These are phyloP conservation scores for Penicillium subrubescens DNA, from an alignment of 495 filamentous ascomycete genomes.

Conservation along the genomic window DNA sequence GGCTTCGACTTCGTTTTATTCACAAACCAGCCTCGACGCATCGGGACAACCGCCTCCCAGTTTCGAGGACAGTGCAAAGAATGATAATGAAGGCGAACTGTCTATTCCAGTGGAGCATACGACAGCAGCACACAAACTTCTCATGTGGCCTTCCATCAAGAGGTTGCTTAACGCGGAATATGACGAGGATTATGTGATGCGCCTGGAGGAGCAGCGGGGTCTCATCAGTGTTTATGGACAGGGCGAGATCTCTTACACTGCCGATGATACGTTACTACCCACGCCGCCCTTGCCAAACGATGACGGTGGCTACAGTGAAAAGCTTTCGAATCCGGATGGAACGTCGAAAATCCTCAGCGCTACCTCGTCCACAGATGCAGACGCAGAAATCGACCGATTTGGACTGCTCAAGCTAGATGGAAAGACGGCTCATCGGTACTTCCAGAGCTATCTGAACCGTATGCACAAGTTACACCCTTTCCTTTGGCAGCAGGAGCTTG, in stretches of 20 bases:
- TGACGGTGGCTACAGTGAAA: conserved; percentile 22
- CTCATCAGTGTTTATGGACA: conserved; percentile 75
- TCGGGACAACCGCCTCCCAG: not conserved
- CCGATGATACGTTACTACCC: conserved; percentile 34
- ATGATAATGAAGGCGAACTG: conserved; percentile 49
- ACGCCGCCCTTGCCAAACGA: conserved; percentile 28
- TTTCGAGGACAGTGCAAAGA: conserved; percentile 20
- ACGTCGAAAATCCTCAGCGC: not conserved
- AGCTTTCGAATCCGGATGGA: conserved; percentile 7
- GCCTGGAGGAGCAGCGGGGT: conserved; percentile 74
- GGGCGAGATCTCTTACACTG: conserved; percentile 68
- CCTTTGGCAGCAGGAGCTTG: conserved; percentile 57
- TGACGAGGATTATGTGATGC: conserved; percentile 68
- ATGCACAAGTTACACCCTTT: conserved; percentile 93
- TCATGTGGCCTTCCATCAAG: conserved; percentile 66
- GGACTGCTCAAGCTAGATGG: conserved; percentile 66
- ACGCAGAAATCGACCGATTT: conserved; percentile 58
- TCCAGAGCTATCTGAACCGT: conserved; percentile 71
- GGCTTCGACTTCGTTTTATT: conserved; percentile 4
- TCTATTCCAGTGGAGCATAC: conserved; percentile 77
- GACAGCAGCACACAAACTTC: conserved; percentile 76
- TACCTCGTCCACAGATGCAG: conserved; percentile 14
- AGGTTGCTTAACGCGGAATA: conserved; percentile 52
- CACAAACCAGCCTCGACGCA: conserved; percentile 2
- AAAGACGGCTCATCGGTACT: conserved; percentile 61